Evolutionary conservation across 164 flowering plant species (phyloP).

Genomic region (Annona cherimola): DNA sequence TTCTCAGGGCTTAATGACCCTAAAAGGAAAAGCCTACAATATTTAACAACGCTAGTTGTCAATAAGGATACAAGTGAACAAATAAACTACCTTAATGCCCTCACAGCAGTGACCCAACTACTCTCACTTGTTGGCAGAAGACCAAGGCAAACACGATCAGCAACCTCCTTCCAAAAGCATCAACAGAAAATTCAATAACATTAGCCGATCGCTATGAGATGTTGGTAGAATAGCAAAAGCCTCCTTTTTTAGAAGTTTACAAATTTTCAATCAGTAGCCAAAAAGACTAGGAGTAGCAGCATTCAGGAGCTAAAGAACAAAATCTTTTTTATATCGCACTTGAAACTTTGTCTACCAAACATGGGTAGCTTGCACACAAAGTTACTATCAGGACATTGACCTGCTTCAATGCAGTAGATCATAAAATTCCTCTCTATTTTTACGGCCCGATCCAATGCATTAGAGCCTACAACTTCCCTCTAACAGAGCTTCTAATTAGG

Average conservation of each 20-base stretch:
- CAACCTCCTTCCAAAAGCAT: constrained; percentile 53
- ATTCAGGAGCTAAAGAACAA: not conserved
- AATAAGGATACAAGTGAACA: not conserved
- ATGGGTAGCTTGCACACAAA: not conserved
- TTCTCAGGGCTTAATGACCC: too few relatives aligned
- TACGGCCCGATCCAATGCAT: not conserved
- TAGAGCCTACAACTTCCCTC: not conserved
- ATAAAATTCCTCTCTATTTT: not conserved
- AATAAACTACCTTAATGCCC: constrained; percentile 64
- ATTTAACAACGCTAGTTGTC: too few relatives aligned
- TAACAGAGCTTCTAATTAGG: not conserved
- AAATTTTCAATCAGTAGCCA: not conserved
- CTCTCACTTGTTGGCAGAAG: constrained; percentile 86
- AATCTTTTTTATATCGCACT: not conserved
- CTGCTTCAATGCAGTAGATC: not conserved
- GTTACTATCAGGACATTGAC: not conserved
- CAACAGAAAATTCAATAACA: not conserved
- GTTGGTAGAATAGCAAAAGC: too few relatives aligned
- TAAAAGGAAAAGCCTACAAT: too few relatives aligned
- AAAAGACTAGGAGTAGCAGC: not conserved
- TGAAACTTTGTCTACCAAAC: not conserved
- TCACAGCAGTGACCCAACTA: constrained; percentile 91
- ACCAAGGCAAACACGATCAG: constrained; percentile 90
- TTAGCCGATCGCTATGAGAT: too few relatives aligned
- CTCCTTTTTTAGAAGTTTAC: not conserved